phyloP scores from a whole-genome alignment of 2,329 filamentous ascomycete species.

The Trichophyton rubrum region DNA sequence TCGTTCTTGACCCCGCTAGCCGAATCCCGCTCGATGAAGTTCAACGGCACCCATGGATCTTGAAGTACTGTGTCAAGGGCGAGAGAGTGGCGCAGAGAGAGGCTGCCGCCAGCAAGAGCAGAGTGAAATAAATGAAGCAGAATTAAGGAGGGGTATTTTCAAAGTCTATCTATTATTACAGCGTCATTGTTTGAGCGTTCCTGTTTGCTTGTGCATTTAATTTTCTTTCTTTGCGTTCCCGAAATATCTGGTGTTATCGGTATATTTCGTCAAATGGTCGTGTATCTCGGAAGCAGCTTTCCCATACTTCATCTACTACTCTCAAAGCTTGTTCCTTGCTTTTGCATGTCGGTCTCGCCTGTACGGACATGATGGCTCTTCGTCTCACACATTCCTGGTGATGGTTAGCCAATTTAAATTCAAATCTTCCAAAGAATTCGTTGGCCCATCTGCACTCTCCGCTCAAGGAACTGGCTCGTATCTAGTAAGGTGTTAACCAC shows the following conservation, averaged over 20 bases:
- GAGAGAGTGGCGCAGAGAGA: conserved; percentile 34
- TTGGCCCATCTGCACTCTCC: conserved; percentile 86
- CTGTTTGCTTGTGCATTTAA: background rate
- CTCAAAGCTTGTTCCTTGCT: conserved; percentile 75
- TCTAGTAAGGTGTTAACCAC: conserved; percentile 39
- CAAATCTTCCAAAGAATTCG: conserved; percentile 71
- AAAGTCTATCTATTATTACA: conserved; percentile 5
- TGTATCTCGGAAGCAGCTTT: conserved; percentile 89
- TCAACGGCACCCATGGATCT: conserved; percentile 84
- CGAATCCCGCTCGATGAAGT: conserved; percentile 81
- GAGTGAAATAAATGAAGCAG: background rate
- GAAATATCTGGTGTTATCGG: conserved; percentile 34
- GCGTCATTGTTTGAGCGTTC: conserved; percentile 5
- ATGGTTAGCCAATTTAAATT: conserved; percentile 83
- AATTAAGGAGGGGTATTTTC: conserved; percentile 5
- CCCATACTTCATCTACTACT: conserved; percentile 96
- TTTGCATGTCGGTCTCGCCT: conserved; percentile 64
- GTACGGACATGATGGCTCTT: conserved; percentile 67
- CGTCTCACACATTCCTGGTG: conserved; percentile 83
- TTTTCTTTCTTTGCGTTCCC: conserved; percentile 2
- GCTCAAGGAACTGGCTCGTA: conserved; percentile 80
- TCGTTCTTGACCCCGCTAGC: conserved; percentile 89
- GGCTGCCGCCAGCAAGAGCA: conserved; percentile 24
- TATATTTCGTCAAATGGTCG: conserved; percentile 96
- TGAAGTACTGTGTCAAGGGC: conserved; percentile 72